A percentile compares a stretch with the other conserved stretches of the same genome.
phyloP scores from a whole-genome alignment of 768 basidiomycete genomes.

The Calocybe cyanea region DNA sequence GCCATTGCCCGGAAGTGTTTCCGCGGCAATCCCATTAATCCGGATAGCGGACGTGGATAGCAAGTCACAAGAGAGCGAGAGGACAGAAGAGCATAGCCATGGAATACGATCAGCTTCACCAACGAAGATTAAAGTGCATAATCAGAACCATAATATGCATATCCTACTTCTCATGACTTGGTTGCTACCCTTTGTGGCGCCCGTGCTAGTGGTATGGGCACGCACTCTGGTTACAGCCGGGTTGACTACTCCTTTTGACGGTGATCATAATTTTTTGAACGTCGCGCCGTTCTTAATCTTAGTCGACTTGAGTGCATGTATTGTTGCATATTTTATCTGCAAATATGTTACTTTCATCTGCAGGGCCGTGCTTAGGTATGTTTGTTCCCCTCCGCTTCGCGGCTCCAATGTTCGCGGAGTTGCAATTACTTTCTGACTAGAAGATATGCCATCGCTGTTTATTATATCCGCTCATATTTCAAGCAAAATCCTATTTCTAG shows the following conservation, averaged over 20 bases:
- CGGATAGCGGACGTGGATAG: conserved; percentile 12
- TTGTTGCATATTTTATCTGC: no score
- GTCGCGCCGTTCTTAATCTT: conserved; percentile 62
- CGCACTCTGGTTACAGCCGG: conserved; percentile 81
- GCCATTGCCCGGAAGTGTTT: conserved; percentile 9
- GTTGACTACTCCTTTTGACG: conserved; percentile 72
- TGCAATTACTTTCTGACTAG: background rate
- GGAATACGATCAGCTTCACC: conserved; percentile 7
- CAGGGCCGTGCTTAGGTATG: background rate
- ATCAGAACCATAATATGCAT: conserved; percentile 52
- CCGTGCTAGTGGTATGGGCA: conserved; percentile 85
- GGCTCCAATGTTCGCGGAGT: conserved; percentile 8
- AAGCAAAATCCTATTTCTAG: no score
- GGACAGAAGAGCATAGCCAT: conserved; percentile 8
- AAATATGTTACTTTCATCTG: background rate
- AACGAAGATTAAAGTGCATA: conserved; percentile 20
- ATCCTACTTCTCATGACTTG: conserved; percentile 74
- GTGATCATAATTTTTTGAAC: conserved; percentile 71
- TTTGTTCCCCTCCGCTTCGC: no score
- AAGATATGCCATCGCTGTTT: background rate
- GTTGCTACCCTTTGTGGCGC: conserved; percentile 72
- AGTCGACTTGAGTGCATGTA: conserved; percentile 40
- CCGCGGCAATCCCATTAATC: conserved; percentile 20
- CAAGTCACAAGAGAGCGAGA: conserved; percentile 14
- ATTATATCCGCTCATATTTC: no score